Evolutionary conservation across 2,329 filamentous ascomycete genomes (phyloP), one percentile per base, ranked within the genome.

Genomic region (Exophiala aquamarina): DNA sequence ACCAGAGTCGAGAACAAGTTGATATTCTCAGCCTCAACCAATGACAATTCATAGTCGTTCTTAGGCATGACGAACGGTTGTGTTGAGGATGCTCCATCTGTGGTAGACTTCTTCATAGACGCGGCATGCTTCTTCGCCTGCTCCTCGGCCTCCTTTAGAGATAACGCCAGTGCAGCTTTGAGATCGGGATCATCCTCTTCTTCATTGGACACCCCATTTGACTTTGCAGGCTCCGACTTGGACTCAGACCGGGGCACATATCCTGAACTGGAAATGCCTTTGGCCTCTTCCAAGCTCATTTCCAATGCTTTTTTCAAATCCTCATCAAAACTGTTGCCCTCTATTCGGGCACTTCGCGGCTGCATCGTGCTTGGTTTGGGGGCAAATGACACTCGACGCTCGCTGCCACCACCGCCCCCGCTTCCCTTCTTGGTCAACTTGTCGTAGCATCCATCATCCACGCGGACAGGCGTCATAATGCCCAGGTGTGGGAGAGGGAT

Each of bases 11-110:
- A 79, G 63, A 98, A 97, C 1, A 98, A 74, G 62, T 95, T 95
- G 66, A 98, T 98, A 59, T 97, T 97, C 67, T 98, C 93, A 1
- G 91, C 90, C 69, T 98, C 93, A 0, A 95, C 87, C 0, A 89
- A 85, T 0, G 89, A 94, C 43, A 98, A 77, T 69, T 98, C 93
- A 64, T 96, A 95, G 59, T 96, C 89, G 60, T 91, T 94, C 71
- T 92, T 95, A 1, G 88, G 86, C 34, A 87, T 70, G 3, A 75
- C 66, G 55, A 79, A 82, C 44, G 4, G 65, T 56, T 35, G 63
- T 52, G 75, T 73, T n/a, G 78, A 66, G 13, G 73, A 68, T 19
- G 74, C 71, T 1, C 76, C 71, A 86, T 80, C 50, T 15, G 55
- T 43, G 9, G 57, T 44, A 52, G 93, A 89, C 62, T 89, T 83